These are phyloP conservation scores for Aspergillus sp. DNA, from an alignment of 2,329 filamentous ascomycete species.

Conservation along the genomic window DNA sequence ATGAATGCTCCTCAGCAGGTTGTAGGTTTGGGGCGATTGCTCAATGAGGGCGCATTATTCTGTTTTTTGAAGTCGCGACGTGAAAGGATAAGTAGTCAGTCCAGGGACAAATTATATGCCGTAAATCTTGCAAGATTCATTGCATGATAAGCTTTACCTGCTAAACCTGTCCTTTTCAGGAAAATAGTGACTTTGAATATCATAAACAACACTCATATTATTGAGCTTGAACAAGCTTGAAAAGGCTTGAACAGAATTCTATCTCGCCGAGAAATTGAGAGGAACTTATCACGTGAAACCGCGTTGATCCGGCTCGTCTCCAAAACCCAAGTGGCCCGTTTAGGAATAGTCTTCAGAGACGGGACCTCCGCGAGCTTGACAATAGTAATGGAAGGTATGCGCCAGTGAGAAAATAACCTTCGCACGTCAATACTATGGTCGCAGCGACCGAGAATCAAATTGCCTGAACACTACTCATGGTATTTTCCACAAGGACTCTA, in stretches of 20 bases:
- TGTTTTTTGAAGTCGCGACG: background rate
- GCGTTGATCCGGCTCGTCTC: background rate
- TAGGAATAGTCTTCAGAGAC: conserved; percentile 1
- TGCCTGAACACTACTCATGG: background rate
- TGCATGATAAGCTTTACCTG: background rate
- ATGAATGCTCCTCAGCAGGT: background rate
- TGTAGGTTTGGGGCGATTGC: background rate
- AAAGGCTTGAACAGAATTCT: too few species aligned
- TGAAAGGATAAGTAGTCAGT: background rate
- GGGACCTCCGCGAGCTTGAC: background rate
- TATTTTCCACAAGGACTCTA: background rate
- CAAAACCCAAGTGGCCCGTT: background rate
- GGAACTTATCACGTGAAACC: background rate
- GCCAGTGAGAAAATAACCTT: background rate
- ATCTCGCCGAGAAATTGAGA: background rate
- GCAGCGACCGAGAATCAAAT: background rate
- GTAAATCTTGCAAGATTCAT: background rate
- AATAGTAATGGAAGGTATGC: background rate
- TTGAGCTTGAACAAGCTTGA: too few species aligned
- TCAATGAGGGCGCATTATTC: background rate
- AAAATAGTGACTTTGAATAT: background rate
- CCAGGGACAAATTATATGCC: background rate
- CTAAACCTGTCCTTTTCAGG: background rate
- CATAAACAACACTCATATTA: background rate
- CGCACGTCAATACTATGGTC: background rate